These are phyloP conservation scores for Vitis hybrid DNA, from an alignment of 177 flowering plant genomes.

Conservation along the genomic window DNA sequence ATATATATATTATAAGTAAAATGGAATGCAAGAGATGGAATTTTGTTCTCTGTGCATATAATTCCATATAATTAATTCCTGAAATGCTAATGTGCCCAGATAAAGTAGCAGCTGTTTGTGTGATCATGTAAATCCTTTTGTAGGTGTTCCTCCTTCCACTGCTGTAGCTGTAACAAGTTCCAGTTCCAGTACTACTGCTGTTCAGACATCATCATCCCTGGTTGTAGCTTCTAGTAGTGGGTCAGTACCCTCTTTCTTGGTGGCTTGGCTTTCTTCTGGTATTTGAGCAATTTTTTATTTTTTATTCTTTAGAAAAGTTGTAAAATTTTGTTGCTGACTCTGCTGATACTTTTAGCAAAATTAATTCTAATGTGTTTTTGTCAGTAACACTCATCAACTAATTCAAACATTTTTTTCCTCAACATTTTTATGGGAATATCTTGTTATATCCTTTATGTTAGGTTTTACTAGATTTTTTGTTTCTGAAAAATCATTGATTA, in stretches of 20 bases:
- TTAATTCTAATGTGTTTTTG: too few relatives aligned
- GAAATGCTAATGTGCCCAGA: background rate
- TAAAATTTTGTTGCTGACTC: background rate
- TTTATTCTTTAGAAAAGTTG: background rate
- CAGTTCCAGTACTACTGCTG: constrained; percentile 32
- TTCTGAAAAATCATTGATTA: background rate
- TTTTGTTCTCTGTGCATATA: too few relatives aligned
- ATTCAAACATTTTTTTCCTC: too few relatives aligned
- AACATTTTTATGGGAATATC: too few relatives aligned
- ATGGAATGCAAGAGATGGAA: too few relatives aligned
- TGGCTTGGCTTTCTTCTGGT: background rate
- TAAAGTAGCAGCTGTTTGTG: background rate
- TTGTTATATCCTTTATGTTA: too few relatives aligned
- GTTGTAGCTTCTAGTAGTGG: constrained; percentile 69
- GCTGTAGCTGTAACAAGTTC: constrained; percentile 45
- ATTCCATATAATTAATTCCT: background rate
- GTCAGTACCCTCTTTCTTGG: constrained; percentile 40
- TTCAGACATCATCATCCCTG: constrained; percentile 58
- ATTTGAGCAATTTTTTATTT: background rate
- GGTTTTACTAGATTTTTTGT: background rate
- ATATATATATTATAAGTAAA: too few relatives aligned
- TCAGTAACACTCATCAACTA: too few relatives aligned
- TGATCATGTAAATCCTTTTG: constrained; percentile 7
- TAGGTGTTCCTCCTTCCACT: constrained; percentile 44
- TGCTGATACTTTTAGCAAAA: too few relatives aligned